A percentile compares a stretch with the other conserved stretches of the same genome.
Conservation (phyloP, 2,329 filamentous ascomycete species). For the Paecilomyces dactylethromorphus region DNA sequence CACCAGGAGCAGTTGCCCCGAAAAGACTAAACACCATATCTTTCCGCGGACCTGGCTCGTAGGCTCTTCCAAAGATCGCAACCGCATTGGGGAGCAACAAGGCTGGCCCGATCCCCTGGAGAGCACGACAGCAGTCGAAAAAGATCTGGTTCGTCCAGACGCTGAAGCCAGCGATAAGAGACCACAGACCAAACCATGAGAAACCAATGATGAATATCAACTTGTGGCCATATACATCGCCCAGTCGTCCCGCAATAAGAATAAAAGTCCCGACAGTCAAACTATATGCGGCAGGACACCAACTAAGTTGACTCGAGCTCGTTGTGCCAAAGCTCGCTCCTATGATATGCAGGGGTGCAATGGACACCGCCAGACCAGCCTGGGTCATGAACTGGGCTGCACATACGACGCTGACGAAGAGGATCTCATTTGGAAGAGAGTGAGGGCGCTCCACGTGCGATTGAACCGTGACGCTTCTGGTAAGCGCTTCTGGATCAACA, state of each 20-base stretch:
- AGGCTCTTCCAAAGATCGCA: constrained; percentile 54
- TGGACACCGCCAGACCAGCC: constrained; percentile 41
- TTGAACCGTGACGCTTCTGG: constrained; percentile 9
- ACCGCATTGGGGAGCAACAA: constrained; percentile 59
- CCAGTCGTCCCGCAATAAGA: constrained; percentile 29
- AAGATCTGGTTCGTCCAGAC: constrained; percentile 39
- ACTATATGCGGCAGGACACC: constrained; percentile 54
- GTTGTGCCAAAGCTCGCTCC: constrained; percentile 41
- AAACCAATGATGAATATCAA: constrained; percentile 29
- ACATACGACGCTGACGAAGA: constrained; percentile 29
- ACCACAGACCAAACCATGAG: constrained; percentile 30
- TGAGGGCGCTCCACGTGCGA: constrained; percentile 8
- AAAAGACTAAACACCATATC: constrained; percentile 53
- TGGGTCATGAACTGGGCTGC: constrained; percentile 40
- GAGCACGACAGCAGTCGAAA: constrained; percentile 47
- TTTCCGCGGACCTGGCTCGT: constrained; percentile 52
- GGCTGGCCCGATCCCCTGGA: constrained; percentile 54
- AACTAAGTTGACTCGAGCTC: constrained; percentile 43
- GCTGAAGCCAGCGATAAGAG: constrained; percentile 27
- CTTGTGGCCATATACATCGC: constrained; percentile 32
- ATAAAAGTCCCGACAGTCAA: constrained; percentile 39
- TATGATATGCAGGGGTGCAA: constrained; percentile 46
- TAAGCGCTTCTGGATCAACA: constrained; percentile 9
- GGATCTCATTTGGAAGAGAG: constrained; percentile 17
- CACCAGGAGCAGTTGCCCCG: constrained; percentile 43